Conservation (phyloP, 2,329 filamentous ascomycete genomes). For the Didymella segeticola region DNA sequence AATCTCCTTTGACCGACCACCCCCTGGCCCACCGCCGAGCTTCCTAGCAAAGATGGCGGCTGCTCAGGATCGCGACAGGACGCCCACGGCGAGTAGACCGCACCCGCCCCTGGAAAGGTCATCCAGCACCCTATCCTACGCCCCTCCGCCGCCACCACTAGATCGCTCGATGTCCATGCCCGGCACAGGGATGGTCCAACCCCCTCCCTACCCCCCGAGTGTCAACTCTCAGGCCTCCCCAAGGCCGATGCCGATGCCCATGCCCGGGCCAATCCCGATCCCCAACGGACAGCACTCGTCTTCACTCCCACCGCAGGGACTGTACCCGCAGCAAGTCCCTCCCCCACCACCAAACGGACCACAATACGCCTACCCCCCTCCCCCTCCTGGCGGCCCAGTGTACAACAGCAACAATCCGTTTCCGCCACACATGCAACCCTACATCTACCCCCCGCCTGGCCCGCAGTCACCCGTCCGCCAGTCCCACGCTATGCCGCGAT, state of each 20-base stretch:
- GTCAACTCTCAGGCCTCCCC: constrained; percentile 22
- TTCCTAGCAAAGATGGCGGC: constrained; percentile 8
- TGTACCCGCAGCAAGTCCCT: constrained; percentile 9
- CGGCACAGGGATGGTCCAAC: constrained; percentile 21
- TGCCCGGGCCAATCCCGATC: constrained; percentile 4
- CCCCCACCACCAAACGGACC: not conserved
- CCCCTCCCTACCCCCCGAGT: constrained; percentile 14
- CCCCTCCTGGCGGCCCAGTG: constrained; percentile 7
- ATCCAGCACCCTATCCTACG: constrained; percentile 25
- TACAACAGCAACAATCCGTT: constrained; percentile 11
- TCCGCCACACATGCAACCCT: constrained; percentile 11
- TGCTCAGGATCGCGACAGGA: constrained; percentile 33
- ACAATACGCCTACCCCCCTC: constrained; percentile 10
- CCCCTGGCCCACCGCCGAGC: constrained; percentile 9
- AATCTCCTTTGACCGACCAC: constrained; percentile 34
- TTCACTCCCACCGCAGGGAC: constrained; percentile 10
- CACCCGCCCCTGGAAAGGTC: constrained; percentile 32
- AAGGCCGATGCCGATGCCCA: constrained; percentile 22
- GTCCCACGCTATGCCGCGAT: constrained; percentile 10
- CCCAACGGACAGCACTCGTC: constrained; percentile 12
- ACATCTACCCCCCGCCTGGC: constrained; percentile 5
- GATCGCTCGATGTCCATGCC: constrained; percentile 39
- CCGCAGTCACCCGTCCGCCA: constrained; percentile 30
- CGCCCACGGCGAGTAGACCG: constrained; percentile 26
- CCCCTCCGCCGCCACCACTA: constrained; percentile 29